Conservation (phyloP, 2,329 filamentous ascomycete species). For the Dryadomyces quercus-mongolicae region DNA sequence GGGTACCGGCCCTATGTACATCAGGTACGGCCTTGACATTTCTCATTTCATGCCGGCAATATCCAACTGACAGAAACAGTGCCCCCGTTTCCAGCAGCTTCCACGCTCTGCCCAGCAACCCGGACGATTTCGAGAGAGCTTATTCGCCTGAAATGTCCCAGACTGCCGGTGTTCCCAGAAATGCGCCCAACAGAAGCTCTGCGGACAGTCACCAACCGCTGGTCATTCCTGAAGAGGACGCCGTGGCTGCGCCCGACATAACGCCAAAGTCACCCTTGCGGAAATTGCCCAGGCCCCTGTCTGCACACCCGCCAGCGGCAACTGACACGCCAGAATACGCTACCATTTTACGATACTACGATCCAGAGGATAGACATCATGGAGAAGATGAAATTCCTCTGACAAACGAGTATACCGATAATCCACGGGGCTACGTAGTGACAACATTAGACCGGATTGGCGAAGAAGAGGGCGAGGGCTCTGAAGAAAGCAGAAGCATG, state of each 20-base stretch:
- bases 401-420: slow-evolving; percentile 32
- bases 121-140: slow-evolving; percentile 19
- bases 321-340: background rate
- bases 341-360: slow-evolving; percentile 10
- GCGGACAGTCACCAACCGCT: background rate
- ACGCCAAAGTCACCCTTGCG: no score
- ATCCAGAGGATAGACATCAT: slow-evolving; percentile 7
- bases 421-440: slow-evolving; percentile 26
- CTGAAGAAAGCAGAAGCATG: background rate
- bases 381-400: slow-evolving; percentile 24
- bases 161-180: background rate
- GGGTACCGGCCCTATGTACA: slow-evolving; percentile 23
- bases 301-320: no score
- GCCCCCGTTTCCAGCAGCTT: slow-evolving; percentile 17
- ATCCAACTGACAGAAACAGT: background rate
- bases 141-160: slow-evolving; percentile 6
- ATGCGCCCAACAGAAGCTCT: no score
- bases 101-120: slow-evolving; percentile 23
- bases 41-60: background rate
- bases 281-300: no score
- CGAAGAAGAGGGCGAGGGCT: slow-evolving; percentile 20
- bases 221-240: background rate
- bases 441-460: slow-evolving; percentile 25
- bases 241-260: no score
- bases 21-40: slow-evolving; percentile 21